Evolutionary conservation across 2,329 filamentous ascomycete genomes (phyloP).

Genomic region (Trichoderma pleuroti): DNA sequence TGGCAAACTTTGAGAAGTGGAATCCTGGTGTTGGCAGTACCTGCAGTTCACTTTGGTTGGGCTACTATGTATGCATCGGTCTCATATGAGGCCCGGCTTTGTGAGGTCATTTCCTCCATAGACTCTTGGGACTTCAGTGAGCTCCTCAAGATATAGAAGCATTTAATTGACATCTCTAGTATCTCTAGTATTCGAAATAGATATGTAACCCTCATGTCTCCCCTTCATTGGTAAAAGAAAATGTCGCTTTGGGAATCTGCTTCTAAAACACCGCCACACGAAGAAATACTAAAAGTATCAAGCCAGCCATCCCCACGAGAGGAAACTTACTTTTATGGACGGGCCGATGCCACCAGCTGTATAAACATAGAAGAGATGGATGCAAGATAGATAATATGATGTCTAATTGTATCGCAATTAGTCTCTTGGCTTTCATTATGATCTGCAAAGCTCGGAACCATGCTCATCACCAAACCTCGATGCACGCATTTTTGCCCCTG

Average conservation of each 20-base stretch:
- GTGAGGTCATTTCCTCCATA: not conserved
- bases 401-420: not conserved
- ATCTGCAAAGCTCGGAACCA: not conserved
- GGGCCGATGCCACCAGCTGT: not conserved
- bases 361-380: not conserved
- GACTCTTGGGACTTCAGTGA: not conserved
- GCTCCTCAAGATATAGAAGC: not conserved
- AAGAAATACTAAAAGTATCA: not conserved
- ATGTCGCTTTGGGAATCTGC: not conserved
- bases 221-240: not conserved
- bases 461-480: not conserved
- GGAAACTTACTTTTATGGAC: not conserved
- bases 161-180: not conserved
- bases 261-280: not conserved
- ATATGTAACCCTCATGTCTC: not conserved
- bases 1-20: conserved; percentile 23
- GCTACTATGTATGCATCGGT: conserved; percentile 24
- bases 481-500: not conserved
- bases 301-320: not conserved
- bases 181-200: not conserved
- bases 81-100: not conserved
- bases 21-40: conserved; percentile 21
- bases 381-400: not conserved
- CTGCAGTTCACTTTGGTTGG: conserved; percentile 12
- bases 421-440: not conserved